Base-by-base conservation (phyloP, 805 yeast genomes). In the Lachancea mirantina region DNA sequence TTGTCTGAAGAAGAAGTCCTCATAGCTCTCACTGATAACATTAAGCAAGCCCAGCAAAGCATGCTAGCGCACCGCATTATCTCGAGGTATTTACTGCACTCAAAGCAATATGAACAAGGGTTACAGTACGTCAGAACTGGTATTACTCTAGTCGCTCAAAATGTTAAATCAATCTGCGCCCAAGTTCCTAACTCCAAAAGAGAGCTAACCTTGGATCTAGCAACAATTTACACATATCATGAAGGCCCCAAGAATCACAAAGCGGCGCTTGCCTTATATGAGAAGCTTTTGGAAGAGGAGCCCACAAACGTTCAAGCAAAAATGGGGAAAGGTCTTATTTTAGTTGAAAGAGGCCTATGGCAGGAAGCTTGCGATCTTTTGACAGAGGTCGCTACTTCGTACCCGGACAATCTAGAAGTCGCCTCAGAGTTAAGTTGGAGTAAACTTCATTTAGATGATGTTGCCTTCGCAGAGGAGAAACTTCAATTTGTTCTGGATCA, bases 191-290 rank as follows among this genome's bases (percentile, higher is more conserved):
- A 74, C 40, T 66, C 87, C 1, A 73, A 67, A 42, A 67, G 67
- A 32, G 81, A 76, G 32, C 59, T 84, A 14, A 64, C 80, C 6
- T 68, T 85, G 22, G 65, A 73, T 15, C 64, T 84, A 34, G 97
- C 92, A 0, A 71, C 77, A 1, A 69, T 81, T 1, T 84, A 87
- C 50, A 83, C 94, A 0, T 80, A 84, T 50, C 72, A 78, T 49
- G 95, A 89, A 53, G 82, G 96, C 0, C 98, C 97, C 8, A 85
- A 85, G 55, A 83, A 89, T 57, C 84, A 74, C 49, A 65, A 72
- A 2, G 66, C 78, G 16, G 97, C 98, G 0, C 50, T 80, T 18
- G 74, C 73, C 30, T 55, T 87, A 10, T 92, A 80, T 55, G 80
- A 81, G 22, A 61, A 65, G 15, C 74, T 87, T 3, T 62, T 84